These are phyloP conservation scores for Hymenoscyphus occultus DNA, from an alignment of 2,329 filamentous ascomycete genomes.

Conservation along the genomic window DNA sequence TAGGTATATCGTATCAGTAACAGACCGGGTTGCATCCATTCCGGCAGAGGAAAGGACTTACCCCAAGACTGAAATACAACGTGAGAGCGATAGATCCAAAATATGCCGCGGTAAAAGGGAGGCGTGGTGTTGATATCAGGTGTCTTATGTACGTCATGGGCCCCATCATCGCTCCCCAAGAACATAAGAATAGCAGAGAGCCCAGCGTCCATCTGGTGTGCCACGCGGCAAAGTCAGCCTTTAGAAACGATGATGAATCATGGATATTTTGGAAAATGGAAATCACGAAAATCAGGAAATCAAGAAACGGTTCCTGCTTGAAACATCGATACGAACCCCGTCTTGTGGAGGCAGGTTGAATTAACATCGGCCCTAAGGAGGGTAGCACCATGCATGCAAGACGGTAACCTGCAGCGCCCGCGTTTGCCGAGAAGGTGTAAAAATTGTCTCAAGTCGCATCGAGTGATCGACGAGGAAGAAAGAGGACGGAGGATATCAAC, in stretches of 20 bases:
- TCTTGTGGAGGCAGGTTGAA: conserved; percentile 1
- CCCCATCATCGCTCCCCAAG: conserved; percentile 94
- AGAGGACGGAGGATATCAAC: conserved; percentile 44
- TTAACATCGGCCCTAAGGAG: conserved; percentile 10
- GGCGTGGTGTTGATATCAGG: conserved; percentile 75
- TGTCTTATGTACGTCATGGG: conserved; percentile 80
- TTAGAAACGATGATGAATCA: conserved; percentile 12
- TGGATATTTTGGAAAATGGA: conserved; percentile 1
- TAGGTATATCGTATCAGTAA: conserved; percentile 39
- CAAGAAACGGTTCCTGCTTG: conserved; percentile 1
- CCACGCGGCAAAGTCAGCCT: conserved; percentile 33
- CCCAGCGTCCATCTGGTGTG: conserved; percentile 85
- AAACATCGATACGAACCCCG: conserved; percentile 6
- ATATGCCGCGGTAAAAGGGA: conserved; percentile 92
- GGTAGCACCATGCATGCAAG: conserved; percentile 29
- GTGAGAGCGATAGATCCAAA: conserved; percentile 90
- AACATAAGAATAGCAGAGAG: conserved; percentile 82
- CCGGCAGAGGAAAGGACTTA: conserved; percentile 51
- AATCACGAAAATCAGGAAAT: background rate
- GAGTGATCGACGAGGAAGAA: conserved; percentile 16
- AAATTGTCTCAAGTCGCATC: conserved; percentile 23
- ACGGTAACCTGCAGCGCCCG: conserved; percentile 40
- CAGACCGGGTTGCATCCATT: background rate
- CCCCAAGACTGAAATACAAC: conserved; percentile 86
- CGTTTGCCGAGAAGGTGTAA: conserved; percentile 25